These are phyloP conservation scores for Scedosporium apiospermum DNA, from an alignment of 2,329 filamentous ascomycete species.

Conservation along the genomic window DNA sequence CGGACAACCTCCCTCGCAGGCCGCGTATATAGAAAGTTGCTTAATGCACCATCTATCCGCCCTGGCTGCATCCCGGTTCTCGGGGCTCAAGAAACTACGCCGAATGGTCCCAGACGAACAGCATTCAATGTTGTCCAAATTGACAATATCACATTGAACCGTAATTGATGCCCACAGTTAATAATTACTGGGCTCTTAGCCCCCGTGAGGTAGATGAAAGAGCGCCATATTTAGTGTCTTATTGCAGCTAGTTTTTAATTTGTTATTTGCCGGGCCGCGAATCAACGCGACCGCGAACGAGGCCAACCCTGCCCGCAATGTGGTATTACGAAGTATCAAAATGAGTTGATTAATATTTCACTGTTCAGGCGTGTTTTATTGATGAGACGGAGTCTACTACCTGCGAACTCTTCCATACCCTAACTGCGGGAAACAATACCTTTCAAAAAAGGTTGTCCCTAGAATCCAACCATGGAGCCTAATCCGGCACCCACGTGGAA, in stretches of 20 bases:
- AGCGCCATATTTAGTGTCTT: background rate
- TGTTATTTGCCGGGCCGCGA: background rate
- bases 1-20: background rate
- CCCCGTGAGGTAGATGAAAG: background rate
- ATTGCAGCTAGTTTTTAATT: background rate
- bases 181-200: background rate
- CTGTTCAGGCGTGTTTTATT: too few species aligned
- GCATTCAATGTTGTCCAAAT: background rate
- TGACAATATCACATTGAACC: background rate
- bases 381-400: too few species aligned
- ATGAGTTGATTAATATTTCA: too few species aligned
- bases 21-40: background rate
- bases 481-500: too few species aligned
- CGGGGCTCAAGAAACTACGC: background rate
- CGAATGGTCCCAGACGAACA: background rate
- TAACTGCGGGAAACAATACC: too few species aligned
- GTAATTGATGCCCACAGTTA: background rate
- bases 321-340: too few species aligned
- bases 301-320: too few species aligned
- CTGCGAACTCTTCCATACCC: too few species aligned
- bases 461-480: too few species aligned
- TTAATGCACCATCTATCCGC: background rate
- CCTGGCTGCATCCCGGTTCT: background rate
- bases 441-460: too few species aligned
- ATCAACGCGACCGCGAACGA: background rate